These are phyloP conservation scores for Cyathus striatus DNA, from an alignment of 768 basidiomycete genomes.

Conservation along the genomic window DNA sequence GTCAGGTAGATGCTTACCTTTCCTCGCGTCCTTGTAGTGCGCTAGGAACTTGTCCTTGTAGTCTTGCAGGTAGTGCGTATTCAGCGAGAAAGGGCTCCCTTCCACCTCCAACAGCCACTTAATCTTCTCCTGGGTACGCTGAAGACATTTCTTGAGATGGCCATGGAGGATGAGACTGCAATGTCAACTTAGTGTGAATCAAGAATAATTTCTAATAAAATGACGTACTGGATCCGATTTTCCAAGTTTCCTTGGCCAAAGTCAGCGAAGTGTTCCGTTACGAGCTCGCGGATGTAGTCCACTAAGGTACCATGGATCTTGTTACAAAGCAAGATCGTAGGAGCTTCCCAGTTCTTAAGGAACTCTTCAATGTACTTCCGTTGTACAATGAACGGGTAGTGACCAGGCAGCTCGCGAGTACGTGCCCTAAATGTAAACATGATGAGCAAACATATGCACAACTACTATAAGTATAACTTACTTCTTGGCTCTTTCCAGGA, in stretches of 20 bases:
- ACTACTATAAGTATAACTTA: slow-evolving; percentile 19
- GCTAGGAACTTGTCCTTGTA: slow-evolving; percentile 37
- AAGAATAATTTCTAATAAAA: too few relatives aligned
- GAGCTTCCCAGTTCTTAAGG: slow-evolving; percentile 42
- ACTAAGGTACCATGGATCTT: slow-evolving; percentile 29
- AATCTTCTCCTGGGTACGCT: slow-evolving; percentile 33
- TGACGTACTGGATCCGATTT: slow-evolving; percentile 9
- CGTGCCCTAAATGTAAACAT: slow-evolving; percentile 40
- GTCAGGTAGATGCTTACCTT: slow-evolving; percentile 10
- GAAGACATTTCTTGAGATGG: slow-evolving; percentile 40
- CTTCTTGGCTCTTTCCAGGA: slow-evolving; percentile 40
- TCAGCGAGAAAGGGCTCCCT: slow-evolving; percentile 43
- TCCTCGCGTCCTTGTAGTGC: slow-evolving; percentile 40
- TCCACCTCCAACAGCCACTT: slow-evolving; percentile 48
- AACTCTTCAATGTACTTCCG: slow-evolving; percentile 40
- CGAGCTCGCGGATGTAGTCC: slow-evolving; percentile 34
- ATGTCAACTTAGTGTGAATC: too few relatives aligned
- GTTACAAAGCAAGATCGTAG: slow-evolving; percentile 40
- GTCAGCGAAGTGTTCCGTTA: slow-evolving; percentile 41
- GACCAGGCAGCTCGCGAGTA: slow-evolving; percentile 65
- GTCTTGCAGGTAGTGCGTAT: slow-evolving; percentile 43
- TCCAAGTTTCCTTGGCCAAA: slow-evolving; percentile 41
- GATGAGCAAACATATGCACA: background rate
- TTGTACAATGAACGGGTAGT: slow-evolving; percentile 61
- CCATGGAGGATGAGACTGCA: slow-evolving; percentile 50